A percentile compares a stretch with the other conserved stretches of the same genome.
phyloP scores from a whole-genome alignment of 805 yeast species.

The Sungouiella blattae region DNA sequence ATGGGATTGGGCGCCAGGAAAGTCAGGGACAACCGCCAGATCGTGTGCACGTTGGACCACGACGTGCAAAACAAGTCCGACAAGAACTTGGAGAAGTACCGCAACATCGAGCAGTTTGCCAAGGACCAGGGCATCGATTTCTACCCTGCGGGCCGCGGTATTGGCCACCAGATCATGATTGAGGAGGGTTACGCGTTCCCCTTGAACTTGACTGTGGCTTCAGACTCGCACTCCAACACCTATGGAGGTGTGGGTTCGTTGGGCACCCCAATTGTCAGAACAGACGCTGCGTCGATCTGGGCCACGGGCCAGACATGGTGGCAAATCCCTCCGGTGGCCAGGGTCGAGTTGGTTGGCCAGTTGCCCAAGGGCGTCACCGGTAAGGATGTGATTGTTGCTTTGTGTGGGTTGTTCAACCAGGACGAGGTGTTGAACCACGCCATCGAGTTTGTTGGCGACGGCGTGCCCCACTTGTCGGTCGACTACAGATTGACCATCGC shows the following conservation, averaged over 20 bases:
- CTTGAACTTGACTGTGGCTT: constrained; percentile 86
- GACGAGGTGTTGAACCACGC: constrained; percentile 94
- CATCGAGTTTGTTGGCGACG: constrained; percentile 87
- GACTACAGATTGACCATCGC: constrained; percentile 40
- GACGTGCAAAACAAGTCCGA: constrained; percentile 94
- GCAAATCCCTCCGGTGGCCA: constrained; percentile 99
- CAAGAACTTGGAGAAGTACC: constrained; percentile 82
- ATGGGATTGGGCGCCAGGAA: constrained; percentile 88
- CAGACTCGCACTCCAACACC: constrained; percentile 96
- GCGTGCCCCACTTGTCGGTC: constrained; percentile 61
- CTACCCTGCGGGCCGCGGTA: constrained; percentile 98
- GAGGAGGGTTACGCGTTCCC: constrained; percentile 99
- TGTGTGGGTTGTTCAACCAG: constrained; percentile 89
- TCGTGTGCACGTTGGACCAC: constrained; percentile 95
- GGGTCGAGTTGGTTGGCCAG: constrained; percentile 78
- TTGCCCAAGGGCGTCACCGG: constrained; percentile 89
- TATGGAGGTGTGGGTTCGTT: constrained; percentile 95
- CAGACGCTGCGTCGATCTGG: constrained; percentile 99
- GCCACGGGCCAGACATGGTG: constrained; percentile 99
- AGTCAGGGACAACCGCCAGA: constrained; percentile 82
- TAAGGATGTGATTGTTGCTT: constrained; percentile 92
- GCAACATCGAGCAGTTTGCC: constrained; percentile 87
- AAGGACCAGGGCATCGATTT: constrained; percentile 89
- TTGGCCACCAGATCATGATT: constrained; percentile 98
- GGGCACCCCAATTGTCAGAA: constrained; percentile 97